Conservation (phyloP, 1,284 basidiomycete species). For the Schizopora paradoxa region DNA sequence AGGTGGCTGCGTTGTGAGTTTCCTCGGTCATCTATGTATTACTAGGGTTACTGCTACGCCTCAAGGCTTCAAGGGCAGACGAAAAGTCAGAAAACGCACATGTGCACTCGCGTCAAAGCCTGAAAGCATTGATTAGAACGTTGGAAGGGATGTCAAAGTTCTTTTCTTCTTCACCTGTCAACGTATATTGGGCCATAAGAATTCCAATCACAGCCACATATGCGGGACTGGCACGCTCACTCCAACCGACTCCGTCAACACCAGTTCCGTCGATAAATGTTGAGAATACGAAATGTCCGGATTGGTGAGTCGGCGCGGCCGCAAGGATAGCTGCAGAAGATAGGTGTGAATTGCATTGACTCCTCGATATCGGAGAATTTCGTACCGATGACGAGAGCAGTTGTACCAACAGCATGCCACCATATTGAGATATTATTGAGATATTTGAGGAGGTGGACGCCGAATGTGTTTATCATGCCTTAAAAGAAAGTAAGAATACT, state of each 20-base stretch:
- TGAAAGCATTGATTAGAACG: conserved; percentile 21
- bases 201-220: conserved; percentile 70
- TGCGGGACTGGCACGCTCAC: conserved; percentile 55
- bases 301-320: conserved; percentile 64
- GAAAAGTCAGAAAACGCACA: conserved; percentile 32
- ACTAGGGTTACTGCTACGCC: background rate
- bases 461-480: conserved; percentile 67
- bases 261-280: conserved; percentile 70
- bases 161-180: conserved; percentile 44
- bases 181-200: conserved; percentile 66
- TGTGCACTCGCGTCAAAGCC: conserved; percentile 71
- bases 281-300: conserved; percentile 60
- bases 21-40: conserved; percentile 66
- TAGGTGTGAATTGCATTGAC: too few relatives aligned
- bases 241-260: conserved; percentile 56
- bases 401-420: conserved; percentile 70
- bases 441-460: conserved; percentile 56
- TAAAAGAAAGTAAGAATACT: background rate
- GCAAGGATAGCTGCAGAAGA: conserved; percentile 65
- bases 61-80: background rate
- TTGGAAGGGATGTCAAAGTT: background rate
- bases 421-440: conserved; percentile 69
- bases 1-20: conserved; percentile 67
- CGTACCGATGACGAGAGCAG: conserved; percentile 56
- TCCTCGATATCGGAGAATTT: too few relatives aligned